These are phyloP conservation scores for Paxillus ammoniavirescens DNA, from an alignment of 768 basidiomycete species.

Conservation along the genomic window DNA sequence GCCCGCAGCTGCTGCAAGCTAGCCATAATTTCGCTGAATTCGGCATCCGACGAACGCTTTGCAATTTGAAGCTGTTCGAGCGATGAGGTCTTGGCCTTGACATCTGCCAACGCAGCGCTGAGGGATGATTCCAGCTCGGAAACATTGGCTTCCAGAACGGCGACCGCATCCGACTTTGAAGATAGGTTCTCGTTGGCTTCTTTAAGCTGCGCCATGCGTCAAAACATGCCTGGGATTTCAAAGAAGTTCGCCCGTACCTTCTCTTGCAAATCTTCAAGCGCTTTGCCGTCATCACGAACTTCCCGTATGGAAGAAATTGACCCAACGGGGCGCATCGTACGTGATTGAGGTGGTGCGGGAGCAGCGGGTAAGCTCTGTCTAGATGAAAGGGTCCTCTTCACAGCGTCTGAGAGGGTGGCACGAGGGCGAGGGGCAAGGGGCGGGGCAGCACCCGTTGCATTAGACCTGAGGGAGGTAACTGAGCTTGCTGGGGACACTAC, in stretches of 20 bases:
- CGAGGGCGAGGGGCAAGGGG: slow-evolving; percentile 49
- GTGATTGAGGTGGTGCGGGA: slow-evolving; percentile 31
- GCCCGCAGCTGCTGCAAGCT: slow-evolving; percentile 38
- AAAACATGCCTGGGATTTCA: slow-evolving; percentile 1
- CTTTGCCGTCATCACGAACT: slow-evolving; percentile 60
- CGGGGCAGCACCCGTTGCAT: slow-evolving; percentile 27
- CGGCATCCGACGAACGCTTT: slow-evolving; percentile 47
- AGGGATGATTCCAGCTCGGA: slow-evolving; percentile 49
- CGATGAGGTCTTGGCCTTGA: slow-evolving; percentile 42
- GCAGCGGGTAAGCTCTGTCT: slow-evolving; percentile 38
- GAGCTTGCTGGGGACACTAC: slow-evolving; percentile 59
- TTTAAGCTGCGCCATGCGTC: slow-evolving; percentile 45
- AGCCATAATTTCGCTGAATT: slow-evolving; percentile 44
- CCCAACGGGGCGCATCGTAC: slow-evolving; percentile 45
- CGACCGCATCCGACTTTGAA: slow-evolving; percentile 48
- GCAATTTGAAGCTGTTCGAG: slow-evolving; percentile 49
- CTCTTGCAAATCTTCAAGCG: slow-evolving; percentile 53
- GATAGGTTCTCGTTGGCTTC: slow-evolving; percentile 54
- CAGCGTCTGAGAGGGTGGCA: slow-evolving; percentile 65
- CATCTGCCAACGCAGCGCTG: slow-evolving; percentile 43
- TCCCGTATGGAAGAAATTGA: slow-evolving; percentile 79
- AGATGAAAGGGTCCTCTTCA: slow-evolving; percentile 48
- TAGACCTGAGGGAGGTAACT: slow-evolving; percentile 45
- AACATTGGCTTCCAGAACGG: slow-evolving; percentile 53
- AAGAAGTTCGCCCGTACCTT: slow-evolving; percentile 42